Evolutionary conservation across 169 alveolate genomes (phyloP).

Genomic region (Eimeria maxima): DNA sequence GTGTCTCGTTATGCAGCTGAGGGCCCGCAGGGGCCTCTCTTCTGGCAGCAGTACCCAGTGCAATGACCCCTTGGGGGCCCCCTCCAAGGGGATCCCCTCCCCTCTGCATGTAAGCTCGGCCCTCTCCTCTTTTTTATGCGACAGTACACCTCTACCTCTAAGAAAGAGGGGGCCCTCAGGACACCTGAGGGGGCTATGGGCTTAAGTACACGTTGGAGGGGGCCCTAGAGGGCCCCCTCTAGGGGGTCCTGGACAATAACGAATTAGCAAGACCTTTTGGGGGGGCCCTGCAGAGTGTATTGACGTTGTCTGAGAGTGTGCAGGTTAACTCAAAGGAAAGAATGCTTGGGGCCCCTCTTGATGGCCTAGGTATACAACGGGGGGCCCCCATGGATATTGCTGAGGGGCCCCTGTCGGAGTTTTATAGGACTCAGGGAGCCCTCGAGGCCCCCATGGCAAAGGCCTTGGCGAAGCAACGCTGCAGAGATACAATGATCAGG

Average conservation of each 20-base stretch:
- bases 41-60: neutral
- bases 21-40: conserved; percentile 33
- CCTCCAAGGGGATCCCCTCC: neutral
- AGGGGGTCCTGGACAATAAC: neutral
- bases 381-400: neutral
- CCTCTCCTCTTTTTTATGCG: neutral
- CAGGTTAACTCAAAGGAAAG: neutral
- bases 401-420: conserved; percentile 20
- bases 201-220: neutral
- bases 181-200: neutral
- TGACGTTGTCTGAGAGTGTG: no score
- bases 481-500: neutral
- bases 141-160: neutral
- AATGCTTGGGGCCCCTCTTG: neutral
- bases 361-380: neutral
- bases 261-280: neutral
- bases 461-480: neutral
- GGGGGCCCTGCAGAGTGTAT: no score
- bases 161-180: neutral
- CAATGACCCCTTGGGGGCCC: neutral
- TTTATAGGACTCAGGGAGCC: conserved; percentile 1
- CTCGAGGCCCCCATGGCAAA: neutral
- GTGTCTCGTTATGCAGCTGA: neutral
- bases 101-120: neutral
- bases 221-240: neutral